Base-by-base conservation (phyloP, 148 eudicot species). In the Rhododendron molle region DNA sequence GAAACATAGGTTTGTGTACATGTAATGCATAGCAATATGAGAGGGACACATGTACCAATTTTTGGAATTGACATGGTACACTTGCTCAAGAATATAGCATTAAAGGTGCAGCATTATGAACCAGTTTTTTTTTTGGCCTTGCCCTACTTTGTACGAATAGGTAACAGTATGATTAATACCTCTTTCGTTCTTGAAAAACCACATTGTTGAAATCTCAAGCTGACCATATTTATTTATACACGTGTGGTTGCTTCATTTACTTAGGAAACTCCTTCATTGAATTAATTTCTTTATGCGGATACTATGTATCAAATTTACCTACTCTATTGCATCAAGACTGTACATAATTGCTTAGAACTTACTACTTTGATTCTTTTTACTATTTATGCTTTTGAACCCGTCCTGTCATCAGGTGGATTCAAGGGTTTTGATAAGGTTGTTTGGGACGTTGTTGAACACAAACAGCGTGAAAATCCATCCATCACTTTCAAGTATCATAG, bases 351-450 rank as follows among this genome's bases (percentile, higher is more conserved):
- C 21, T 40, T 50, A 44, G 16, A 82, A 43, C 40, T 56, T 38
- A 14, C 13, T 26, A 26, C 20, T 26, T 83, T 13, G 5, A 40
- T 43, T 50, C 28, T 2, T 1, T 56, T 34, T 26, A 30, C 73
- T 86, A 6, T 79, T 12, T 7, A 46, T 9, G 18, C 34, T 46
- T 78, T 47, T 79, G 72, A 69, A 76, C 69, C 80, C 50, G 54
- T 81, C 28, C 56, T 86, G 18, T 38, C 80, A 87, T 52, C 30
- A 96, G 99, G 99, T 85, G 99, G 99, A 69, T 72, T 88, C 81
- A 94, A 94, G 88, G 98, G 99, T 78, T 97, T 88, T 81, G 99
- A 97, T 90, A 95, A 95, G 93, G 93, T 89, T 49, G 87, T 97
- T 21, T 95, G 99, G 99, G 98, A 97, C 28, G 98, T 97, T 76